Conservation (phyloP, 306 rosid species). For the Oemleria cerasiformis region DNA sequence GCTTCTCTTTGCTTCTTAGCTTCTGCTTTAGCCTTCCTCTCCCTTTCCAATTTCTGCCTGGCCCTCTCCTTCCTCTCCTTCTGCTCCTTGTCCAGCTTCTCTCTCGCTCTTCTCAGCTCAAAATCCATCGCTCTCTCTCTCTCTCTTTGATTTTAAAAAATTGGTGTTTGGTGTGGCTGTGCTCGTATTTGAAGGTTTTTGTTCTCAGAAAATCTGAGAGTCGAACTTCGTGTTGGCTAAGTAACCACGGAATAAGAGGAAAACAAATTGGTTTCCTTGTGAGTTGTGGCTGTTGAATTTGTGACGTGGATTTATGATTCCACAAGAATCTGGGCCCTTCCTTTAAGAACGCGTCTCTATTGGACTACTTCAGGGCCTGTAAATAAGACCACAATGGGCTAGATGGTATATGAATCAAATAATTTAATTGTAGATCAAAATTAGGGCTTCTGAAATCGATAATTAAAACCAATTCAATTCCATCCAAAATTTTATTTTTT, state of each 20-base stretch:
- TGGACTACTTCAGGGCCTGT: not conserved
- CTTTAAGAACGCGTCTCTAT: not conserved
- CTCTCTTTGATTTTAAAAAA: not conserved
- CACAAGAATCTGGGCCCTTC: slow-evolving; percentile 48
- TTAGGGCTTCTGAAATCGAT: too few species aligned
- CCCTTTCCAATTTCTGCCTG: slow-evolving; percentile 49
- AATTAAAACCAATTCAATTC: too few species aligned
- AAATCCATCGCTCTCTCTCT: slow-evolving; percentile 61
- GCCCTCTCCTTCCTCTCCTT: slow-evolving; percentile 58
- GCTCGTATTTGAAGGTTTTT: slow-evolving; percentile 8
- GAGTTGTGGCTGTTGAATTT: not conserved
- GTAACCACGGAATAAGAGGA: not conserved
- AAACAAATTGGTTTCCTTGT: slow-evolving; percentile 2
- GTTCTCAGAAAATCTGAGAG: not conserved
- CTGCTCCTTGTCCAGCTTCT: slow-evolving; percentile 90
- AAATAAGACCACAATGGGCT: not conserved
- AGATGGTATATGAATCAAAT: too few species aligned
- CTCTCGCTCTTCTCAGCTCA: slow-evolving; percentile 85
- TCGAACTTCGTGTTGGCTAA: not conserved
- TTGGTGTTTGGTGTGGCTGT: not conserved
- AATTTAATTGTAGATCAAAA: too few species aligned
- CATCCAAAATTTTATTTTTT: too few species aligned
- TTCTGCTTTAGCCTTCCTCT: slow-evolving; percentile 67
- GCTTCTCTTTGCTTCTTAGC: slow-evolving; percentile 74
- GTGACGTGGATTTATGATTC: not conserved